Conservation (phyloP, 2,329 filamentous ascomycete genomes). For the Claviceps humidiphila region DNA sequence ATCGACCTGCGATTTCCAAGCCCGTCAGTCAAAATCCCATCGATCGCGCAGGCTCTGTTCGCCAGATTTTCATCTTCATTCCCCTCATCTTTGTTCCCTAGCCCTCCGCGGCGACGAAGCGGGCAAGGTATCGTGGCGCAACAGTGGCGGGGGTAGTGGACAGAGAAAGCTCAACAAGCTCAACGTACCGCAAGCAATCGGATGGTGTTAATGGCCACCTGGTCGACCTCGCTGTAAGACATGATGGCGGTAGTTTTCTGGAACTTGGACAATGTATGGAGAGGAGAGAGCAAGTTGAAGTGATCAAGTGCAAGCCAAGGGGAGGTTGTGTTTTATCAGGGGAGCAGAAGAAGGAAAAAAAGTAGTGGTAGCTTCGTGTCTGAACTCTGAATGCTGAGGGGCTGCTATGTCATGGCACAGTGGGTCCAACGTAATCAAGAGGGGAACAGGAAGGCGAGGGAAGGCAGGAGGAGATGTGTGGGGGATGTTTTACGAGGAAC, state of each 20-base stretch:
- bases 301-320: constrained; percentile 12
- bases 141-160: constrained; percentile 13
- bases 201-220: constrained; percentile 96
- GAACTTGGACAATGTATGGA: constrained; percentile 6
- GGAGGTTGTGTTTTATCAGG: constrained; percentile 14
- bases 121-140: constrained; percentile 13
- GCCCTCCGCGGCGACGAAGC: neutral
- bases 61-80: neutral
- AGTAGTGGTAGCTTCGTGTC: neutral
- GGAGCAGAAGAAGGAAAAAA: constrained; percentile 12
- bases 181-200: constrained; percentile 80
- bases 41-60: constrained; percentile 1
- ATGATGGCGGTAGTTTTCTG: constrained; percentile 42
- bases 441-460: neutral
- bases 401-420: constrained; percentile 17
- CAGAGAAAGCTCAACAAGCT: constrained; percentile 26
- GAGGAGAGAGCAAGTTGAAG: constrained; percentile 8
- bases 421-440: constrained; percentile 5
- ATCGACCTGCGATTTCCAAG: constrained; percentile 59
- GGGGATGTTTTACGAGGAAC: too few relatives aligned
- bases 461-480: neutral
- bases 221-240: constrained; percentile 78
- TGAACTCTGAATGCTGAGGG: constrained; percentile 13
- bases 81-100: neutral
- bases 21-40: neutral